Percentiles rank a stretch among this genome's conserved stretches.
phyloP scores from a whole-genome alignment of 1,139 yeast genomes.

The Groenewaldozyma auringiensis region DNA sequence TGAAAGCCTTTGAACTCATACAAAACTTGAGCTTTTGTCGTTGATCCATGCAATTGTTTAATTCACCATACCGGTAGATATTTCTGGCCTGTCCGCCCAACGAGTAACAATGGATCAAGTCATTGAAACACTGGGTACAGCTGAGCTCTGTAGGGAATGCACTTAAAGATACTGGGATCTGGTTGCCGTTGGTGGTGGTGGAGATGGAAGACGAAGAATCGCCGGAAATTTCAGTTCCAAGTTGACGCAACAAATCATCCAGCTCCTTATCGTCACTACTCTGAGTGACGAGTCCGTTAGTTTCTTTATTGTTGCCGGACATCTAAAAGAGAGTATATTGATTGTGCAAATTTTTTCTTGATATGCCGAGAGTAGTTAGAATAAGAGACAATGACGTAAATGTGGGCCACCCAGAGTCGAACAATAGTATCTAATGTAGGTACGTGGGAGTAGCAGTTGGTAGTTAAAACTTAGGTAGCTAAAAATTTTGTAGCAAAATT shows the following conservation, averaged over 20 bases:
- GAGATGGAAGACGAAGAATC: background rate
- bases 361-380: too few species aligned
- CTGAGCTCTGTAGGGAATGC: slow-evolving; percentile 42
- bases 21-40: slow-evolving; percentile 79
- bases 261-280: background rate
- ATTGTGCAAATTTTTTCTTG: too few species aligned
- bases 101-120: slow-evolving; percentile 75
- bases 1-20: slow-evolving; percentile 45
- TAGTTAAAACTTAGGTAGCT: too few species aligned
- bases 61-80: slow-evolving; percentile 74
- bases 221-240: background rate
- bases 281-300: background rate
- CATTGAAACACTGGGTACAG: slow-evolving; percentile 80
- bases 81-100: slow-evolving; percentile 81
- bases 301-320: background rate
- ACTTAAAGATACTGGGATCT: background rate
- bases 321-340: too few species aligned
- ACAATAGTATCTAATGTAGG: too few species aligned
- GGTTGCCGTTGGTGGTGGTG: too few species aligned
- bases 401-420: too few species aligned
- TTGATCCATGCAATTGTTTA: slow-evolving; percentile 62
- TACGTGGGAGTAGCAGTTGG: too few species aligned
- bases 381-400: too few species aligned
- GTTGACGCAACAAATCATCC: background rate
- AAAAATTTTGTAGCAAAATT: too few species aligned